A percentile compares a stretch with the other conserved stretches of the same genome.
Evolutionary conservation across 192 early-diverging fungal species (phyloP).

Genomic region (Oehlia diaphana): DNA sequence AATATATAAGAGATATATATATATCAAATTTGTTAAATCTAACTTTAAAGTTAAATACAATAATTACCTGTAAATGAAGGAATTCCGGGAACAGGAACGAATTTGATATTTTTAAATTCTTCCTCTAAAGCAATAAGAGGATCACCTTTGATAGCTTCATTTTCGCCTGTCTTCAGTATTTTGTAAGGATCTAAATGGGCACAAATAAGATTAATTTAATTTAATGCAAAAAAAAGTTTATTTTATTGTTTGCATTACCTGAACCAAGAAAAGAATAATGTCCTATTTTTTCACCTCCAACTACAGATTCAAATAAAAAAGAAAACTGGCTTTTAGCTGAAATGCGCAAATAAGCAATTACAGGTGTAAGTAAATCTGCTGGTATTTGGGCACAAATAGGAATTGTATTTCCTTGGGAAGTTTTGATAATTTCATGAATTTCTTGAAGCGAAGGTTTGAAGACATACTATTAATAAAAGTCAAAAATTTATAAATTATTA

Average conservation of each 20-base stretch:
- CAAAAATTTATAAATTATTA: no score
- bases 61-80: conserved; percentile 76
- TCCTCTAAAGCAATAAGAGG: conserved; percentile 84
- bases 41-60: background rate
- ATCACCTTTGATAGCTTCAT: conserved; percentile 74
- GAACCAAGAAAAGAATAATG: conserved; percentile 96
- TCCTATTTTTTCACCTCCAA: conserved; percentile 92
- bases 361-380: conserved; percentile 93
- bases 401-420: conserved; percentile 78
- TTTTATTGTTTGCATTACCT: conserved; percentile 42
- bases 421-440: conserved; percentile 60
- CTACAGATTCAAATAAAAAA: conserved; percentile 93
- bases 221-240: background rate
- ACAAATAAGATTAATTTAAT: conserved; percentile 15
- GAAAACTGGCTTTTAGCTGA: conserved; percentile 80
- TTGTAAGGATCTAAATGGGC: conserved; percentile 76
- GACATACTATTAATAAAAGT: conserved; percentile 31
- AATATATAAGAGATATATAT: no score
- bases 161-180: conserved; percentile 73
- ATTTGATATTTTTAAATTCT: conserved; percentile 75
- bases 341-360: conserved; percentile 92
- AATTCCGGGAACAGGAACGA: conserved; percentile 79
- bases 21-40: background rate
- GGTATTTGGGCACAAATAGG: conserved; percentile 88
- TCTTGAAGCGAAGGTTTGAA: conserved; percentile 71